Evolutionary conservation across 169 alveolate species (phyloP), one percentile per base, ranked within the genome.

Genomic region (Plasmodium vivax): DNA sequence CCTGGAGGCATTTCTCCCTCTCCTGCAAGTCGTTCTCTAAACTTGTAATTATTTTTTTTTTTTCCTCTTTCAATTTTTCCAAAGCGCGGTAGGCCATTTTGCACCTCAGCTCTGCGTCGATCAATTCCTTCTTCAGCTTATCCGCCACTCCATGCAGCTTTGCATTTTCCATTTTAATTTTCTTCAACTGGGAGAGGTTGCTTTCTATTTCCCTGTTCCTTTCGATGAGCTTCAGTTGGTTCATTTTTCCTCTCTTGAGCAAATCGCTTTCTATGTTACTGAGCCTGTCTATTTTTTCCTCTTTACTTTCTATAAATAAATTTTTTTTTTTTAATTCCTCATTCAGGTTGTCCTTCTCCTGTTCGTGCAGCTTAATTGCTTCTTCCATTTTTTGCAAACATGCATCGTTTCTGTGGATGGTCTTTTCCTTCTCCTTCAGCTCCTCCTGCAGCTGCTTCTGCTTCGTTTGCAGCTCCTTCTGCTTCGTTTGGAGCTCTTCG

Each of bases 251-350:
- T 75, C 75, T 62, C 77, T 77, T 85, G 16, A 85, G 43, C 36
- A 85, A 32, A 74, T 85, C 82, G 56, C 62, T 85, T 36, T 85
- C 85, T 19, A 84, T n/a, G 41, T 41, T 84, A 2, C 84, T 84
- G 6, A 85, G 68, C 32, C 34, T 0, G 5, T 85, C 23, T 14
- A 85, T 85, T 85, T 85, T 75, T 32, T 77, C 62, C 32, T 85
- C 93, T 38, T 77, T 85, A 75, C 62, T 47, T 85, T 38, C 77
- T 75, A 85, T 75, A 19, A 75, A 75, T 10, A 56, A 75, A 36
- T 85, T 47, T 19, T 62, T 71, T 56, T 62, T 75, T 45, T 85
- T 71, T 19, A 85, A 54, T 38, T 85, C 93, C 43, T 74, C 93
- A 85, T 27, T 85, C 27, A 85, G 71, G 43, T 30, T 71, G 14